Conservation (phyloP, 495 filamentous ascomycete genomes). For the Penicillium pancosmium region DNA sequence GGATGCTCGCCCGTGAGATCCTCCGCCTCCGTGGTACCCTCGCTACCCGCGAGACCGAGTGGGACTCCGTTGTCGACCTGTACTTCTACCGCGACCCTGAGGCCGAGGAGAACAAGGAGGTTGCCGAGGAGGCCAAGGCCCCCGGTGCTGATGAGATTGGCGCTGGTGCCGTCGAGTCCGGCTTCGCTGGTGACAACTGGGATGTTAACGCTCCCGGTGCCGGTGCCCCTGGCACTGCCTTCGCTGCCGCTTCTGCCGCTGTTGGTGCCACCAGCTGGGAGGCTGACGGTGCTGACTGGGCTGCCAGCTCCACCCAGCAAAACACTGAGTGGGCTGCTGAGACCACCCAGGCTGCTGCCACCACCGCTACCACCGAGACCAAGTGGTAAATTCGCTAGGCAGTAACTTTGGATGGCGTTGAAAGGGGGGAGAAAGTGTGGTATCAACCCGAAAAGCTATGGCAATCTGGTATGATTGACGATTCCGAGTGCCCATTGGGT, state of each 20-base stretch:
- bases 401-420: slow-evolving; percentile 38
- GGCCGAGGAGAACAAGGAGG: slow-evolving; percentile 96
- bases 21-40: slow-evolving; percentile 97
- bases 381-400: slow-evolving; percentile 63
- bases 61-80: slow-evolving; percentile 98
- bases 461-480: slow-evolving; percentile 33
- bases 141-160: slow-evolving; percentile 85
- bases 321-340: slow-evolving; percentile 73
- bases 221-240: slow-evolving; percentile 61
- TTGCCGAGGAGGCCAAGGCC: slow-evolving; percentile 65
- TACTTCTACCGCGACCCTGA: slow-evolving; percentile 99
- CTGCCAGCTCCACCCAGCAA: slow-evolving; percentile 59
- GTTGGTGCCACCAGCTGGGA: slow-evolving; percentile 76
- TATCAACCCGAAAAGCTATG: slow-evolving; percentile 30
- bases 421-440: slow-evolving; percentile 28
- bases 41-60: slow-evolving; percentile 88
- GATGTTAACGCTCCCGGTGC: slow-evolving; percentile 60
- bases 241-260: slow-evolving; percentile 63
- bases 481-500: slow-evolving; percentile 16
- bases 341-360: slow-evolving; percentile 44
- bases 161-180: slow-evolving; percentile 73
- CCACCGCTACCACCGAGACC: slow-evolving; percentile 41
- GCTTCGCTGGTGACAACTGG: slow-evolving; percentile 68
- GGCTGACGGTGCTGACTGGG: slow-evolving; percentile 73
- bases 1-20: slow-evolving; percentile 99